Conservation (phyloP, 768 basidiomycete species). For the Boletales sp. region DNA sequence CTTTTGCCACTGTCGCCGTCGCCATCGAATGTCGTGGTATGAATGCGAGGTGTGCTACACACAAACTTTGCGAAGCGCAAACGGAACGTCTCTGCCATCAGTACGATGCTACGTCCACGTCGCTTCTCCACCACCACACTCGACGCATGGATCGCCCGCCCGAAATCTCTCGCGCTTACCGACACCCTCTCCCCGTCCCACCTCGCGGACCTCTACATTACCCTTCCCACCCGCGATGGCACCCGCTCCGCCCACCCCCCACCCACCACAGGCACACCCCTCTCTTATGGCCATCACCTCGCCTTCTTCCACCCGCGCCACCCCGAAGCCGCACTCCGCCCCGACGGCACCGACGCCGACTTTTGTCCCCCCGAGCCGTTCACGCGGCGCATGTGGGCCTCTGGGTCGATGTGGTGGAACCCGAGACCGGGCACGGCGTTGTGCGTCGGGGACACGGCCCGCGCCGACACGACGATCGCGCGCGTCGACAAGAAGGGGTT, state of each 20-base stretch:
- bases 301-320: constrained; percentile 70
- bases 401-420: constrained; percentile 66
- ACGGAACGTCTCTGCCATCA: too few relatives aligned
- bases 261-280: constrained; percentile 39
- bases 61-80: too few relatives aligned
- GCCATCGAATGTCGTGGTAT: too few relatives aligned
- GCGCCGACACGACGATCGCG: constrained; percentile 44
- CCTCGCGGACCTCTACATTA: constrained; percentile 61
- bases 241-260: constrained; percentile 38
- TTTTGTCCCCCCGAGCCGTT: constrained; percentile 73
- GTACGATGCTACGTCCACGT: neutral
- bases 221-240: constrained; percentile 71
- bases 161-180: constrained; percentile 41
- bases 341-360: constrained; percentile 71
- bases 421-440: constrained; percentile 36
- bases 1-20: too few relatives aligned
- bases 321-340: constrained; percentile 51
- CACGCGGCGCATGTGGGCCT: constrained; percentile 79
- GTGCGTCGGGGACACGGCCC: constrained; percentile 50
- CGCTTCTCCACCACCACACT: constrained; percentile 28
- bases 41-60: too few relatives aligned
- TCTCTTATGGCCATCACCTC: constrained; percentile 66
- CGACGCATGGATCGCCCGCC: constrained; percentile 52
- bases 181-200: constrained; percentile 56
- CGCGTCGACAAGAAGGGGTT: constrained; percentile 64